Base-by-base conservation (phyloP, 495 filamentous ascomycete species). In the Hypoxylon rickii region DNA sequence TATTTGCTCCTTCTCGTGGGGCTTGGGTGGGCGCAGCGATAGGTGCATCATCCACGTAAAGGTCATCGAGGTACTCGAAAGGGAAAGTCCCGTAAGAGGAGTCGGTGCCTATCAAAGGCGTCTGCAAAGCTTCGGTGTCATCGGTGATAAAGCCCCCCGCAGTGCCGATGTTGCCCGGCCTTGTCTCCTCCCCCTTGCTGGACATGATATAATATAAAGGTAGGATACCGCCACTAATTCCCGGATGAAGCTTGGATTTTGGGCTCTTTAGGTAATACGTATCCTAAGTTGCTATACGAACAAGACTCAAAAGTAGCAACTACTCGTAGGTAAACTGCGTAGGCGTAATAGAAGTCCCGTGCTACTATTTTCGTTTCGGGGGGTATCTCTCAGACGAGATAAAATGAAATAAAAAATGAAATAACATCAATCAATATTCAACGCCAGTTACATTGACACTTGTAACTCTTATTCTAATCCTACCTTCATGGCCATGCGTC, bases 51-150 rank as follows among this genome's bases (percentile, higher is more conserved):
- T 34, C 21, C 16, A 13, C 17, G 2, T 19, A 7, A 20, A 37
- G 49, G 2, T 15, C 11, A 12, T 33, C 39, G 22, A 53, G 19
- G 7, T 54, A 44, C 34, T 61, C 58, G 19, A 46, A 55, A 36
- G 46, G 38, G n/a, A 55, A 39, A 10, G 6, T 36, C 16, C 48
- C 50, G n/a, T 50, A 37, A 44, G 58, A 15, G 41, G 52, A 57
- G 10, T 62, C 58, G 16, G 18, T 29, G 10, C 39, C 31, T 2
- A 26, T 41, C 2, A 51, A 44, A 7, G 40, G 41, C 2, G 51
- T 49, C 18, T 24, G 22, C 3, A 31, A 22, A 8, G n/a, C 39
- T 44, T 45, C 51, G 11, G 48, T 54, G 15, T 46, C 42, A 24
- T 63, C 51, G 10, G 48, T 55, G 11, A 55, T 22, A 12, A 43